Conservation (phyloP, 1,284 basidiomycete species). For the Fistulinella cinereoalba region DNA sequence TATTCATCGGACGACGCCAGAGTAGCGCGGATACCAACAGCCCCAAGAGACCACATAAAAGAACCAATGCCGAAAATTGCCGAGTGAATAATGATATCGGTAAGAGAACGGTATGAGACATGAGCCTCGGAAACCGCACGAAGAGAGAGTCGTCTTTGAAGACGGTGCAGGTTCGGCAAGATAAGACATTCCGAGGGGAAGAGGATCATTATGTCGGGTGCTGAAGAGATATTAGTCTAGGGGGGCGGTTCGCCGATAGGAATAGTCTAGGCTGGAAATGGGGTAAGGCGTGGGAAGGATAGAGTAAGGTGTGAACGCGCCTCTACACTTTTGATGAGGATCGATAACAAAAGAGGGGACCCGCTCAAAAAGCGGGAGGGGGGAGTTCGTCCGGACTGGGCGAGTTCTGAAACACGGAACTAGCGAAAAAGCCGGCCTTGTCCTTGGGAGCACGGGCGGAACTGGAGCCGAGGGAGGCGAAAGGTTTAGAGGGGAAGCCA, state of each 20-base stretch:
- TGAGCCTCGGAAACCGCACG: slow-evolving; percentile 18
- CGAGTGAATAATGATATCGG: slow-evolving; percentile 47
- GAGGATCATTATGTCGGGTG: slow-evolving; percentile 27
- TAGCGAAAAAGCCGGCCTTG: slow-evolving; percentile 60
- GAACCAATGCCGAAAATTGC: slow-evolving; percentile 34
- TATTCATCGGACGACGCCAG: slow-evolving; percentile 34
- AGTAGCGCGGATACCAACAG: slow-evolving; percentile 31
- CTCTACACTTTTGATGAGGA: slow-evolving; percentile 41
- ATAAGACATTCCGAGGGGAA: slow-evolving; percentile 13
- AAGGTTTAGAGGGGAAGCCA: slow-evolving; percentile 32
- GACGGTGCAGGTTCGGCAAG: slow-evolving; percentile 2
- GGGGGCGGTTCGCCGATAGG: slow-evolving; percentile 29
- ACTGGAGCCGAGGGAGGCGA: slow-evolving; percentile 29
- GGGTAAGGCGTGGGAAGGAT: neutral
- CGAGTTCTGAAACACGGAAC: slow-evolving; percentile 77
- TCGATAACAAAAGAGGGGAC: slow-evolving; percentile 11
- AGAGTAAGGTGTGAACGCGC: slow-evolving; percentile 21
- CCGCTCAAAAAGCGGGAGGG: slow-evolving; percentile 56
- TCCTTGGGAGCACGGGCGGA: slow-evolving; percentile 27
- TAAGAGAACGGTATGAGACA: slow-evolving; percentile 31
- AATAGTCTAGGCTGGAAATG: slow-evolving; percentile 26
- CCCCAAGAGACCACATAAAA: slow-evolving; percentile 30
- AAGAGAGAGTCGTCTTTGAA: slow-evolving; percentile 8
- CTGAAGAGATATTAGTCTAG: slow-evolving; percentile 36
- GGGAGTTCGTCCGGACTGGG: slow-evolving; percentile 75